These are phyloP conservation scores for Hymenoscyphus albidus DNA, from an alignment of 2,329 filamentous ascomycete genomes.

Conservation along the genomic window DNA sequence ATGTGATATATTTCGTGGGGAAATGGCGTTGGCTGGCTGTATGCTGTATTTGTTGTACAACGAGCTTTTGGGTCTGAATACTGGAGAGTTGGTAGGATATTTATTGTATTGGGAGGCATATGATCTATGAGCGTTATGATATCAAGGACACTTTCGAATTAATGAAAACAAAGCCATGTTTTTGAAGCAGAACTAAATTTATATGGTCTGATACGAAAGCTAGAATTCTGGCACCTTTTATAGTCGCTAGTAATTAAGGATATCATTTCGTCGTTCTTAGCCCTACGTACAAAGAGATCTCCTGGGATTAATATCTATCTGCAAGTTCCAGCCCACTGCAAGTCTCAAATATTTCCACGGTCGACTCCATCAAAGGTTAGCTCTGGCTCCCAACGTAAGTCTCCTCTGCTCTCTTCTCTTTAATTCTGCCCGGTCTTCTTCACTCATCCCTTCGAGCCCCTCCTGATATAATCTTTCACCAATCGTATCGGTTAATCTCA, in stretches of 20 bases:
- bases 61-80: not conserved
- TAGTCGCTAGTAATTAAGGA: not conserved
- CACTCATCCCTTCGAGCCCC: conserved; percentile 39
- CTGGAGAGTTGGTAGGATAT: not conserved
- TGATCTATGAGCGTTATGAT: not conserved
- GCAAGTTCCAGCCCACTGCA: not conserved
- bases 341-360: not conserved
- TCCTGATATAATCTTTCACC: conserved; percentile 66
- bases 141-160: not conserved
- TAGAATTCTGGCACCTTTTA: too few species aligned
- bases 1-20: not conserved
- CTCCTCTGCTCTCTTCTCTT: conserved; percentile 47
- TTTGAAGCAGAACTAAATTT: too few species aligned
- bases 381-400: conserved; percentile 45
- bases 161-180: too few species aligned
- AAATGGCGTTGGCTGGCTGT: not conserved
- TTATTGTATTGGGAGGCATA: not conserved
- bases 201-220: too few species aligned
- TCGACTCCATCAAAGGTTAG: conserved; percentile 42
- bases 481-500: conserved; percentile 71
- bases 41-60: not conserved
- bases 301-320: not conserved
- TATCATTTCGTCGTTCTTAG: not conserved
- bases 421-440: conserved; percentile 47
- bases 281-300: not conserved